A percentile compares a stretch with the other conserved stretches of the same genome.
phyloP scores from a whole-genome alignment of 129 eudicot genomes.

The Heracleum sosnowskyi region DNA sequence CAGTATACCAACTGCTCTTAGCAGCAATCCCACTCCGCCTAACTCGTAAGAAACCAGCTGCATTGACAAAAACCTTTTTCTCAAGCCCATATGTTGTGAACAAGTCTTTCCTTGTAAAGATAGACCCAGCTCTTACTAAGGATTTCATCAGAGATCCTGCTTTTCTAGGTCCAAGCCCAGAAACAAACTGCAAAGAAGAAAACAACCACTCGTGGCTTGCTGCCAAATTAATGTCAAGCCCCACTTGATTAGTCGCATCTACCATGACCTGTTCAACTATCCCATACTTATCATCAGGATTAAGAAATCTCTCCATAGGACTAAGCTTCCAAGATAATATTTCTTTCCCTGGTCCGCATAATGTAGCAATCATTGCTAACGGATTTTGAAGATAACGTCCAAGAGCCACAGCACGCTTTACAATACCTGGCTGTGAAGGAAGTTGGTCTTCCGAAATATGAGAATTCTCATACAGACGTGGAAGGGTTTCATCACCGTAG shows the following conservation, averaged over 20 bases:
- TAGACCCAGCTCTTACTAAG: slow-evolving; percentile 63
- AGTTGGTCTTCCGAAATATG: slow-evolving; percentile 75
- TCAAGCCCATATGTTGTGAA: slow-evolving; percentile 68
- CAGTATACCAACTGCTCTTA: slow-evolving; percentile 62
- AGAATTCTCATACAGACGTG: slow-evolving; percentile 83
- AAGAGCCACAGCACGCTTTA: slow-evolving; percentile 80
- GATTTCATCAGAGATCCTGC: slow-evolving; percentile 79
- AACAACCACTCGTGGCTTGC: slow-evolving; percentile 85
- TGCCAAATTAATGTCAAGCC: slow-evolving; percentile 80
- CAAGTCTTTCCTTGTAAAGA: slow-evolving; percentile 67
- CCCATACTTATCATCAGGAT: slow-evolving; percentile 78
- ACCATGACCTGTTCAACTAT: slow-evolving; percentile 88
- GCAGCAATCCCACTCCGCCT: slow-evolving; percentile 72
- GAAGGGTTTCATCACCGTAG: slow-evolving; percentile 83
- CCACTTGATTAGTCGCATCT: slow-evolving; percentile 85
- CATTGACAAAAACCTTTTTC: slow-evolving; percentile 78
- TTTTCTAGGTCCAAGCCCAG: slow-evolving; percentile 89
- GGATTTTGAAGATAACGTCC: slow-evolving; percentile 94
- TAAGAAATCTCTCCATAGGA: slow-evolving; percentile 61
- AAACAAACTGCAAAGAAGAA: slow-evolving; percentile 76
- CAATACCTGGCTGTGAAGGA: slow-evolving; percentile 63
- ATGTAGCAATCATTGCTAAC: slow-evolving; percentile 76
- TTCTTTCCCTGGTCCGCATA: slow-evolving; percentile 79
- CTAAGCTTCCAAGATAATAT: slow-evolving; percentile 75
- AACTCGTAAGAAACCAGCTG: slow-evolving; percentile 84